phyloP scores from a whole-genome alignment of 768 basidiomycete species.

The Dacryopinax primogenitus region DNA sequence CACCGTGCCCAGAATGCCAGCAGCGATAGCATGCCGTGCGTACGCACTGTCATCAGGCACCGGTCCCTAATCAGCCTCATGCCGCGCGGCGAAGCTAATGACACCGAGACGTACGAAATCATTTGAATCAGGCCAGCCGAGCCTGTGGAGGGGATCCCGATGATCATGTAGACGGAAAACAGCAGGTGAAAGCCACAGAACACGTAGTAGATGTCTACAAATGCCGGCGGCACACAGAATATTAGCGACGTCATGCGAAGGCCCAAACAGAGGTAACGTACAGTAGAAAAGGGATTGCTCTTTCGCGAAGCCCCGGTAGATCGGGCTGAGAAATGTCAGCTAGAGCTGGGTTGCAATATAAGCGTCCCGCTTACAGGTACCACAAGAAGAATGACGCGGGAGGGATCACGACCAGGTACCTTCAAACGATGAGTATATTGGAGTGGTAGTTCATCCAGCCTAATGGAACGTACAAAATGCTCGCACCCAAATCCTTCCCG shows the following conservation, averaged over 20 bases:
- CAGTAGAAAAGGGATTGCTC: conserved; percentile 91
- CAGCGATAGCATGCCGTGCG: conserved; percentile 52
- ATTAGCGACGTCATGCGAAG: neutral
- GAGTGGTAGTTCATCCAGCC: too few species aligned
- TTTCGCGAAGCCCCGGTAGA: conserved; percentile 98
- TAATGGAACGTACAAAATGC: conserved; percentile 51
- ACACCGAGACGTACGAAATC: conserved; percentile 30
- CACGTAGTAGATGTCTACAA: conserved; percentile 84
- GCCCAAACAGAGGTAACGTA: conserved; percentile 29
- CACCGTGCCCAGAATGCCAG: conserved; percentile 68
- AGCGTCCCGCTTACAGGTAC: conserved; percentile 57
- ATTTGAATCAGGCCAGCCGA: conserved; percentile 92
- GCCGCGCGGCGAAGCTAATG: neutral
- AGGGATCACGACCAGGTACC: conserved; percentile 69
- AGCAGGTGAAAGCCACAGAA: conserved; percentile 91
- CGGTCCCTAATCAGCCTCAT: neutral
- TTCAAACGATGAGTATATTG: conserved; percentile 16
- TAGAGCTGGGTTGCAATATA: neutral
- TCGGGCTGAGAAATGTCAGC: conserved; percentile 43
- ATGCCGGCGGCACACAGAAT: neutral
- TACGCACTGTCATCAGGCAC: conserved; percentile 40
- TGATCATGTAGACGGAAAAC: conserved; percentile 88
- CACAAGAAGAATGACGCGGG: conserved; percentile 78
- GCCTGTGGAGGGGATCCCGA: conserved; percentile 85
- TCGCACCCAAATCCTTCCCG: conserved; percentile 65